Percentiles rank a stretch among this genome's conserved stretches.
Conservation (phyloP, 1,284 basidiomycete species). For the Leccinum huronense region DNA sequence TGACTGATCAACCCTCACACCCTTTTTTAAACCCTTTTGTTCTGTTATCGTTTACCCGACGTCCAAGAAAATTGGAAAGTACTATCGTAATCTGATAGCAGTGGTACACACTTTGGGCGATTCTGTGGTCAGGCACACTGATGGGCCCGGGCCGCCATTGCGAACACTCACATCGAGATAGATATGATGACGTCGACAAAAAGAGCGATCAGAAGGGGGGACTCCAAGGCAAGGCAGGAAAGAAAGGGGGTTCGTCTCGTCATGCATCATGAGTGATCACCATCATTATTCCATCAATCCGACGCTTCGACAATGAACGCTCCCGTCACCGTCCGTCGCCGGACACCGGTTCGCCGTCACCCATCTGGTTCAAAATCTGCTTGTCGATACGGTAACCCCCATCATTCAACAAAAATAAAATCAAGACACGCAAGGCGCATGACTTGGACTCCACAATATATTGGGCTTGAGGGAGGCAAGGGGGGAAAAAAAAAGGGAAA, state of each 20-base stretch:
- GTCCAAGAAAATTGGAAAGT: constrained; percentile 7
- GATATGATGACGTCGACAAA: not conserved
- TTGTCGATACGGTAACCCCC: not conserved
- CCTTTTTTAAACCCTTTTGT: not conserved
- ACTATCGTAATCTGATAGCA: constrained; percentile 8
- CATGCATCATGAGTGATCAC: not conserved
- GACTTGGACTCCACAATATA: not conserved
- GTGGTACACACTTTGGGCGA: constrained; percentile 3
- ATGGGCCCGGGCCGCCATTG: constrained; percentile 6
- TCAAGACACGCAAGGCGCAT: not conserved
- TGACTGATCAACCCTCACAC: not conserved
- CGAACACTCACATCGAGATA: not conserved
- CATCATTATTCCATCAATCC: not conserved
- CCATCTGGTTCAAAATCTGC: not conserved
- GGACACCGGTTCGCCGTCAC: not conserved
- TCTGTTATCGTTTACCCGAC: constrained; percentile 1
- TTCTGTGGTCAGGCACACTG: constrained; percentile 22
- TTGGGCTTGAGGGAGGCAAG: constrained; percentile 14
- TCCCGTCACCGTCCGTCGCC: not conserved
- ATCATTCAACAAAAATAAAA: not conserved
- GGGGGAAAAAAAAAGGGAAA: not conserved
- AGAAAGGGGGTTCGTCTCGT: not conserved
- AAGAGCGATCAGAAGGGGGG: not conserved
- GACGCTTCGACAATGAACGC: not conserved
- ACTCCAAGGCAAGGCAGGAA: not conserved